Evolutionary conservation across 345 rosid species (phyloP), one percentile per base, ranked within the genome.

Genomic region (Kernera saxatilis): DNA sequence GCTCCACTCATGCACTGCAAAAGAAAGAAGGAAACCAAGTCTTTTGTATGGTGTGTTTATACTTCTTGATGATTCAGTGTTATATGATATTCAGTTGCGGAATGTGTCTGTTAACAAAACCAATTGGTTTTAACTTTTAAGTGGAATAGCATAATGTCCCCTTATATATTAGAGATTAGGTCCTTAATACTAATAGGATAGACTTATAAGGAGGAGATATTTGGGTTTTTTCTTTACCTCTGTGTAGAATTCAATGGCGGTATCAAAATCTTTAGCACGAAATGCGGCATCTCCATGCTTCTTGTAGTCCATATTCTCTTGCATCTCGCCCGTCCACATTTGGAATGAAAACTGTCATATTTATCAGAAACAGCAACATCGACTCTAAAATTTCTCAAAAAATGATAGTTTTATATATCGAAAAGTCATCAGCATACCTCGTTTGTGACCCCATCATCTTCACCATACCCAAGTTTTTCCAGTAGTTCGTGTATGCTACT

Each of bases 251-350:
- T 89, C 89, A 59, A 87, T 85, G 81, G 96, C 91, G 39, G 80
- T 78, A 41, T 79, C 73, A 70, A 85, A 89, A 77, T 94, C 95
- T 82, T 86, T 94, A 3, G 91, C 87, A 72, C 84, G 80, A 64
- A 91, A 94, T 36, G 98, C 93, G 4, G 77, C 72, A 76, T 93
- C 98, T 36, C 98, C 97, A 52, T 79, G 93, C 62, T 87, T 86
- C 86, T 90, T 88, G 21, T 89, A 82, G 40, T 90, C 85, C 76
- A 82, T 68, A 35, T 88, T 88, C 55, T 90, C 97, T 78, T 86
- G 98, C 88, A 88, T 84, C 72, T 84, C 89, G 66, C 70, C 79
- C 49, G 97, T 90, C 98, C 97, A 93, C 93, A 90, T 79, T 82
- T 93, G 97, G 64, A 93, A 93, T 56, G 97, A 90, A 50, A 88